Conservation (phyloP, 225 moss, liverwort and hornwort species). For the Anthoceros angustus region DNA sequence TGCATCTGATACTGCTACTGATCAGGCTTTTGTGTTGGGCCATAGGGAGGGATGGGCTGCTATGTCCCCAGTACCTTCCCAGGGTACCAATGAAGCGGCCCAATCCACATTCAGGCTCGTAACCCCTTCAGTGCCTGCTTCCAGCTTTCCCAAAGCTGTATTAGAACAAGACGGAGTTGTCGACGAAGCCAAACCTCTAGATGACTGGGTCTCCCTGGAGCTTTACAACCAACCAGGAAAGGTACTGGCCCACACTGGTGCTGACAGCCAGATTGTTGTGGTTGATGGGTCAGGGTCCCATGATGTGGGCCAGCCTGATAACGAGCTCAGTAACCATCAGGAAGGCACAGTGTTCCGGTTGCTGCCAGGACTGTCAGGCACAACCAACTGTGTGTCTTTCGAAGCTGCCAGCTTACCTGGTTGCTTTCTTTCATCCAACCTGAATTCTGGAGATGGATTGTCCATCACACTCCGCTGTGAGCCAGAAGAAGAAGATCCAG, state of each 20-base stretch:
- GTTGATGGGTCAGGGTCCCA: conserved; percentile 7
- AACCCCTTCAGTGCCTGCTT: conserved; percentile 1
- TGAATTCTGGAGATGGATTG: conserved; percentile 7
- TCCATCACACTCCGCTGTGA: conserved; percentile 35
- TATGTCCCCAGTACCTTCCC: conserved; percentile 35
- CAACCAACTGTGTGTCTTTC: conserved; percentile 39
- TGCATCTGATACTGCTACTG: not conserved
- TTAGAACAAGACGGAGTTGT: not conserved
- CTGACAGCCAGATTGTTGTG: conserved; percentile 25
- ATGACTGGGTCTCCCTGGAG: conserved; percentile 39
- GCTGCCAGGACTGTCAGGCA: conserved; percentile 46
- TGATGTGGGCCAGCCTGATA: too few relatives aligned
- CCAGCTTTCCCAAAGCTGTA: not conserved
- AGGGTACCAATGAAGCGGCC: conserved; percentile 62
- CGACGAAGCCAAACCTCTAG: conserved; percentile 4
- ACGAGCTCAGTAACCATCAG: not conserved
- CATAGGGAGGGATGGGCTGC: conserved; percentile 20
- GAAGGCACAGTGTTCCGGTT: conserved; percentile 29
- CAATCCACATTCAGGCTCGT: conserved; percentile 49
- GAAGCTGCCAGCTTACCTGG: conserved; percentile 54
- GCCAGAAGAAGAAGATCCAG: conserved; percentile 11
- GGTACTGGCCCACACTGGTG: conserved; percentile 48
- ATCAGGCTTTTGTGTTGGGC: conserved; percentile 15
- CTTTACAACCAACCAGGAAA: conserved; percentile 68
- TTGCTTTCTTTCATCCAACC: conserved; percentile 47